Evolutionary conservation across 2,329 filamentous ascomycete species (phyloP).

Genomic region (Purpureocillium lavendulum): DNA sequence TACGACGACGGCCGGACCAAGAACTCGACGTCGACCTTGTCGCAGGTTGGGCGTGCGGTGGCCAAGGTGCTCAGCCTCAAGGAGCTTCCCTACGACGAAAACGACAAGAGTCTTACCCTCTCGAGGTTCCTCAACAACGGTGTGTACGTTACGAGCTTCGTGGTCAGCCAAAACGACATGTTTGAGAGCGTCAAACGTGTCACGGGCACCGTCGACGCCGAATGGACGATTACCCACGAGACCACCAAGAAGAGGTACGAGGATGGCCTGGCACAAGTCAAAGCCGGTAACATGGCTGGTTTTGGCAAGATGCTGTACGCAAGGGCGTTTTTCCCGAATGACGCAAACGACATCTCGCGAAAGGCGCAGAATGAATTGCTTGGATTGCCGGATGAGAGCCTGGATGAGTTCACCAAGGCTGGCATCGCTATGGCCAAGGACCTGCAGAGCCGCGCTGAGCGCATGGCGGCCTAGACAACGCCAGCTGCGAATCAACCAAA

Average conservation of each 20-base stretch:
- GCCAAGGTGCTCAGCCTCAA: conserved; percentile 39
- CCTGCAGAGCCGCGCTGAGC: conserved; percentile 7
- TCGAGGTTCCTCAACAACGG: conserved; percentile 34
- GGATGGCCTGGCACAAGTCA: conserved; percentile 32
- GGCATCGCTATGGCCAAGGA: conserved; percentile 32
- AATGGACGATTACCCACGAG: conserved; percentile 50
- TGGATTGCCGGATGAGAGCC: conserved; percentile 41
- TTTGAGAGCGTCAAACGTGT: conserved; percentile 51
- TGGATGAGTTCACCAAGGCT: conserved; percentile 43
- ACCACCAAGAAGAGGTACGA: conserved; percentile 34
- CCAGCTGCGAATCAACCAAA: too few relatives aligned
- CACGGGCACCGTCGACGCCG: conserved; percentile 42
- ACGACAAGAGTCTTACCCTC: conserved; percentile 18
- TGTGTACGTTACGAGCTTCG: conserved; percentile 47
- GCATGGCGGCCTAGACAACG: conserved; percentile 7
- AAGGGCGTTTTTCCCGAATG: conserved; percentile 34
- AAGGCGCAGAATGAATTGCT: conserved; percentile 39
- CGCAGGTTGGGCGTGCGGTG: conserved; percentile 45
- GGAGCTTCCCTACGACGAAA: conserved; percentile 27
- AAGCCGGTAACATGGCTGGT: conserved; percentile 29
- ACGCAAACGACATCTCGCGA: conserved; percentile 21
- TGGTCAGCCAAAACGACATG: conserved; percentile 53
- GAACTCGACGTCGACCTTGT: conserved; percentile 35
- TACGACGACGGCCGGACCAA: conserved; percentile 46
- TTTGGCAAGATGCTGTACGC: conserved; percentile 43